These are phyloP conservation scores for Suillus bovinus DNA, from an alignment of 768 basidiomycete genomes.

Conservation along the genomic window DNA sequence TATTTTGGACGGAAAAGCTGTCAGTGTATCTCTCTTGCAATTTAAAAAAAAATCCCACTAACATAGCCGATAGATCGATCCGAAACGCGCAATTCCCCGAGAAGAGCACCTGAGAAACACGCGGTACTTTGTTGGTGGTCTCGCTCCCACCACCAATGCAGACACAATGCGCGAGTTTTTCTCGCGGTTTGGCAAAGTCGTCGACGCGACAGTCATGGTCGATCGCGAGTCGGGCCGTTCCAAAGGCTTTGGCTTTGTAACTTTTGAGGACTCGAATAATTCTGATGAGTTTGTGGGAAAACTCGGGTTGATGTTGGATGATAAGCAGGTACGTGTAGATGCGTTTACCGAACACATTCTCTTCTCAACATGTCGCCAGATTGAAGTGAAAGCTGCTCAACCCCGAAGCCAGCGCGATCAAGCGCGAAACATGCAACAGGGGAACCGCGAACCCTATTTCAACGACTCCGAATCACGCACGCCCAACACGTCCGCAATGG, in stretches of 20 bases:
- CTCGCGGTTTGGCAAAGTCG: slow-evolving; percentile 70
- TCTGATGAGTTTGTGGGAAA: slow-evolving; percentile 69
- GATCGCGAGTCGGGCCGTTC: slow-evolving; percentile 73
- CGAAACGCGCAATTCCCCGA: slow-evolving; percentile 83
- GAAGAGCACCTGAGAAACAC: slow-evolving; percentile 76
- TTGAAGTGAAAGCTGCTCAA: slow-evolving; percentile 83
- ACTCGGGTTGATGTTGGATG: slow-evolving; percentile 69
- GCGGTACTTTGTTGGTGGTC: slow-evolving; percentile 81
- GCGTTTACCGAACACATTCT: not conserved
- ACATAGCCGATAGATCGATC: slow-evolving; percentile 63
- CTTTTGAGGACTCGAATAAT: slow-evolving; percentile 65
- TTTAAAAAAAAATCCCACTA: slow-evolving; percentile 10
- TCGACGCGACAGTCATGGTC: slow-evolving; percentile 85
- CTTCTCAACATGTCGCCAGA: slow-evolving; percentile 39
- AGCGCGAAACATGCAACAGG: slow-evolving; percentile 35
- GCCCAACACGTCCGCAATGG: slow-evolving; percentile 32
- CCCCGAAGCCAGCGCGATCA: slow-evolving; percentile 66
- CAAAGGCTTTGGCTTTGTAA: slow-evolving; percentile 87
- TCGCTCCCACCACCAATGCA: slow-evolving; percentile 65
- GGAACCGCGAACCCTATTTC: slow-evolving; percentile 31
- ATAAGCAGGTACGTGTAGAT: slow-evolving; percentile 59
- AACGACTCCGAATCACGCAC: slow-evolving; percentile 38
- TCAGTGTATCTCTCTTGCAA: slow-evolving; percentile 32
- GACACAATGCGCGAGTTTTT: slow-evolving; percentile 75
- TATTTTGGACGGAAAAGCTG: slow-evolving; percentile 76